These are phyloP conservation scores for Blastobotrys apis DNA, from an alignment of 1,139 yeast species.

Conservation along the genomic window DNA sequence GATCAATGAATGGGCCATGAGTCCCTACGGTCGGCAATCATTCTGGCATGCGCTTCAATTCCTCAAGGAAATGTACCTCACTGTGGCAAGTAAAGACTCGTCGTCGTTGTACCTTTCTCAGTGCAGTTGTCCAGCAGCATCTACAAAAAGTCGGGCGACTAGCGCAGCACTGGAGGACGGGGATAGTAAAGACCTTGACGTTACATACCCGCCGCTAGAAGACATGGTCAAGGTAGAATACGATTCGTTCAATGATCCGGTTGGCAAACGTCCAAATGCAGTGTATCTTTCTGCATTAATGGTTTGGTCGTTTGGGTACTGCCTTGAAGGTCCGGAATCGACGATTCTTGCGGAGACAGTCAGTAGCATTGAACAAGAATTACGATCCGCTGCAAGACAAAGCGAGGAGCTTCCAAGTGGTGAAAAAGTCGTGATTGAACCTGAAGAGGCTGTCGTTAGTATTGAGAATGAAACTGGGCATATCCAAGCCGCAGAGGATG, in stretches of 20 bases:
- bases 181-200: no score
- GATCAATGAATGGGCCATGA: slow-evolving; percentile 21
- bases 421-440: slow-evolving; percentile 7
- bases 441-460: slow-evolving; percentile 18
- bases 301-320: slow-evolving; percentile 56
- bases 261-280: slow-evolving; percentile 53
- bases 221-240: slow-evolving; percentile 33
- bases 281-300: slow-evolving; percentile 50
- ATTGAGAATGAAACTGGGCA: slow-evolving; percentile 16
- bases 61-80: slow-evolving; percentile 28
- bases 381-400: slow-evolving; percentile 2
- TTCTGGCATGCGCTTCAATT: slow-evolving; percentile 30
- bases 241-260: slow-evolving; percentile 50
- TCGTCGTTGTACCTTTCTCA: slow-evolving; percentile 15
- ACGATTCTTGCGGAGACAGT: slow-evolving; percentile 17
- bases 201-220: background rate
- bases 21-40: slow-evolving; percentile 24
- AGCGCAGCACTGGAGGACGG: slow-evolving; percentile 2
- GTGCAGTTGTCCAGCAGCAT: slow-evolving; percentile 18
- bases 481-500: slow-evolving; percentile 23
- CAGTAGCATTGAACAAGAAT: slow-evolving; percentile 14
- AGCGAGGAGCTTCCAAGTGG: slow-evolving; percentile 1
- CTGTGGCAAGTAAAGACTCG: slow-evolving; percentile 12
- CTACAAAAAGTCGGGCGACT: background rate
- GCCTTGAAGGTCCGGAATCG: slow-evolving; percentile 53